A percentile compares a stretch with the other conserved stretches of the same genome.
Conservation (phyloP, 1,139 yeast genomes). For the Blastobotrys malaysiensis region DNA sequence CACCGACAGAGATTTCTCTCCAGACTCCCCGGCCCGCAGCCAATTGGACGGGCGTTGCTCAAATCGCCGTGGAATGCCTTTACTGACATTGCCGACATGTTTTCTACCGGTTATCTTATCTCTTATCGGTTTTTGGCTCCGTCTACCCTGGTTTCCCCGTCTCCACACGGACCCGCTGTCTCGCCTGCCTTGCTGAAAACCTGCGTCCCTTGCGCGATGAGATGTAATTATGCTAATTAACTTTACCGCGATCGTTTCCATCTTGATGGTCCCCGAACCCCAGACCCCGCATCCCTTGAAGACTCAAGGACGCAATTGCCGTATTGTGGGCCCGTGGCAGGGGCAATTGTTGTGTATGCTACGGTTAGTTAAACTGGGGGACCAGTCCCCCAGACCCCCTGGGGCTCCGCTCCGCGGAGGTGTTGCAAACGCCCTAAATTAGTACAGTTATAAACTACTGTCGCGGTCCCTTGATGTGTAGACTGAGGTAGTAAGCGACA, state of each 20-base stretch:
- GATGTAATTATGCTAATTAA: background rate
- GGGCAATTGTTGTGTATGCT: too few relatives aligned
- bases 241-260: too few relatives aligned
- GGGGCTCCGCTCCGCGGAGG: too few relatives aligned
- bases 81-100: too few relatives aligned
- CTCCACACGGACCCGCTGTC: background rate
- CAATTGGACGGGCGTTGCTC: background rate
- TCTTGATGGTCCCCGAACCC: too few relatives aligned
- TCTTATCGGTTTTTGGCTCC: background rate
- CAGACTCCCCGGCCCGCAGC: background rate
- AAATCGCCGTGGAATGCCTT: background rate
- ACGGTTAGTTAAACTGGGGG: too few relatives aligned
- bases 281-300: too few relatives aligned
- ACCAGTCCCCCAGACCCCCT: too few relatives aligned
- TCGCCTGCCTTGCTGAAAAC: background rate
- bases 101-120: background rate
- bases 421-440: too few relatives aligned
- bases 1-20: background rate
- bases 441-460: constrained; percentile 6
- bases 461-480: constrained; percentile 22
- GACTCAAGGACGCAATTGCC: too few relatives aligned
- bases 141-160: background rate
- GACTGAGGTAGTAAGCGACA: constrained; percentile 30
- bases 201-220: background rate
- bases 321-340: too few relatives aligned